Base-by-base conservation (phyloP, 208 protist genomes). In the Naegleria lovaniensis region DNA sequence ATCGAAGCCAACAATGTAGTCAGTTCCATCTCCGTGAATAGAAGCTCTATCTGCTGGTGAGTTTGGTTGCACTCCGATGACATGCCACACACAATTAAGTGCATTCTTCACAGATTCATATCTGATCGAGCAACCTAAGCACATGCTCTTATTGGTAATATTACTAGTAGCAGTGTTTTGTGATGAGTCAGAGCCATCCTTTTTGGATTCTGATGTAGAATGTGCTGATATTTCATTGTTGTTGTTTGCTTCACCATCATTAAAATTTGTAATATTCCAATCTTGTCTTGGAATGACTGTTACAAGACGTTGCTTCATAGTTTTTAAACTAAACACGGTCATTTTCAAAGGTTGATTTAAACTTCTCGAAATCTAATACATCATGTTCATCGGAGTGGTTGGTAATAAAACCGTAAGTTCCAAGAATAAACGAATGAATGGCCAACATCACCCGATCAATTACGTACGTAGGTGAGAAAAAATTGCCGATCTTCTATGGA, bases 31-130 rank as follows among this genome's bases (percentile, higher is more conserved):
- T 29, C 11, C 11, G 5, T 22, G 41, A 22, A 25, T 48, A 39
- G 83, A 40, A 29, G 55, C 55, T 48, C 33, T 85, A 29, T 85
- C 83, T 29, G 83, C 83, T 85, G 83, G 83, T 85, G 83, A 85
- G n/a, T 48, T 39, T 48, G 39, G 16, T 48, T 40, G 7, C 19
- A 85, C 83, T 48, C 16, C 33, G 15, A 85, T 39, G 41, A 85
- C 76, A 15, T 84, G 76, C 76, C 76, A 84, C 11, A 40, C 38
- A 84, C 33, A 39, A 48, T 43, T 36, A 0, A 85, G 29, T 48
- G 83, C 83, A 43, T 85, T 85, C 38, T 85, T 22, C 29, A 85
- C 83, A 13, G 83, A 39, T 48, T 85, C 83, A 85, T 85, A 85
- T 43, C 83, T 40, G n/a, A 85, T 85, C 11, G 39, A 25, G 25